Base-by-base conservation (phyloP, 2,329 filamentous ascomycete species). In the Dothideomycetes sp. region DNA sequence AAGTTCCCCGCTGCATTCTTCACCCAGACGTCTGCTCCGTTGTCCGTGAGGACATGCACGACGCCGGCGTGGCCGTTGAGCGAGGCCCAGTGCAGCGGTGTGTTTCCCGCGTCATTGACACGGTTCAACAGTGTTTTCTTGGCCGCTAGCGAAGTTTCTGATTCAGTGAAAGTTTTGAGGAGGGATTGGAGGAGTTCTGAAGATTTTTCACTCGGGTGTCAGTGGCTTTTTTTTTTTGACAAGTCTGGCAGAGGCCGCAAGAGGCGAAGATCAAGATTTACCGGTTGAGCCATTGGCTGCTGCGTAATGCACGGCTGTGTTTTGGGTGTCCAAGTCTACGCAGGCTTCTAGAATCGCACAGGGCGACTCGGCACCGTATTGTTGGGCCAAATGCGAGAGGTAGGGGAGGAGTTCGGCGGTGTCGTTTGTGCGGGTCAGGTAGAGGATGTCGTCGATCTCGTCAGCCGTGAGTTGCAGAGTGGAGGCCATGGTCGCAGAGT, bases 11-110 rank as follows among this genome's bases (percentile, higher is more conserved):
- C 83, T 55, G 80, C 76, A 57, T 96, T 96, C 54, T 79, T 79
- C 22, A 86, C 65, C 9, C 78, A 78, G 4, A 87, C 79, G 43
- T 86, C 81, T 1, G 87, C 87, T 2, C 86, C 87, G 3, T 77
- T 69, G 33, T 79, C 77, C 2, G 94, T 69, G 10, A 98, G 71
- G 1, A 78, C 63, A 65, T 88, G 84, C 5, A 94, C 85, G 3
- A 79, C 75, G 4, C 80, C 75, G 3, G 96, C 66, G 53, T 95
- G 88, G 2, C 88, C 88, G 40, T 93, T 91, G 40, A 95, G 66
- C 0, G 86, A 84, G 0, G 89, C 89, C 88, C 88, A 96, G 64
- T 98, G 91, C 42, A 98, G 68, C 0, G 86, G 76, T 1, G 89
- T 95, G 65, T 95, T 96, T 33, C 87, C 88, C 34, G 83, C 81